phyloP scores from a whole-genome alignment of 768 basidiomycete genomes.

The Galerina sulciceps region DNA sequence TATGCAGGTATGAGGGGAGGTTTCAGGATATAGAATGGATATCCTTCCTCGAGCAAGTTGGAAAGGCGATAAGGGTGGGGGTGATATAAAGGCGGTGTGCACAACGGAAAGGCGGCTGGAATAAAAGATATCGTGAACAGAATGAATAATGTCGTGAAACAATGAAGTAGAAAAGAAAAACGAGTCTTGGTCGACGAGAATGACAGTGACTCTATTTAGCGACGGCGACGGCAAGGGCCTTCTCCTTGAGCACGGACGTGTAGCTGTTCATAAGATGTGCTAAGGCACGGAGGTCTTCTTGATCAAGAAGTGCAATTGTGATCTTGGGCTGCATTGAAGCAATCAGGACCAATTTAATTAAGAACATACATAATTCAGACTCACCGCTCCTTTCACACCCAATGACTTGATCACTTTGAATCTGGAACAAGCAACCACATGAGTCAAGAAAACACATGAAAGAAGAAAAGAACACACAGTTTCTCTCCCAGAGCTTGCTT shows the following conservation, averaged over 20 bases:
- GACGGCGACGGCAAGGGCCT: constrained; percentile 46
- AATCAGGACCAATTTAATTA: background rate
- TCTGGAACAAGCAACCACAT: constrained; percentile 23
- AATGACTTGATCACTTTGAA: constrained; percentile 73
- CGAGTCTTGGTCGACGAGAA: background rate
- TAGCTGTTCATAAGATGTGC: constrained; percentile 90
- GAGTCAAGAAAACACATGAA: background rate
- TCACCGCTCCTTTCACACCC: constrained; percentile 80
- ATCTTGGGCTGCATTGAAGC: constrained; percentile 65
- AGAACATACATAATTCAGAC: constrained; percentile 27
- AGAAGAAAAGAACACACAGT: constrained; percentile 48
- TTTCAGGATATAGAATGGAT: background rate
- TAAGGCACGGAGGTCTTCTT: constrained; percentile 83
- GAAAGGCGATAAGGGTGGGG: background rate
- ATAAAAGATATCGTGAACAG: background rate
- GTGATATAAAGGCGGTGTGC: background rate
- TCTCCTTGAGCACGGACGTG: constrained; percentile 81
- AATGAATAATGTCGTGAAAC: background rate
- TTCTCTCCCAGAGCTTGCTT: constrained; percentile 86
- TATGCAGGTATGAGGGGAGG: constrained; percentile 6
- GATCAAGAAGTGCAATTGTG: constrained; percentile 81
- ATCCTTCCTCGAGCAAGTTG: background rate
- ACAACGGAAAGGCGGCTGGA: background rate
- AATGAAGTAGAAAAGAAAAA: background rate
- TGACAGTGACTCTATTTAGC: constrained; percentile 28